A percentile compares a stretch with the other conserved stretches of the same genome.
Conservation (phyloP, 176 grass and related monocot genomes). For the Areca catechu region DNA sequence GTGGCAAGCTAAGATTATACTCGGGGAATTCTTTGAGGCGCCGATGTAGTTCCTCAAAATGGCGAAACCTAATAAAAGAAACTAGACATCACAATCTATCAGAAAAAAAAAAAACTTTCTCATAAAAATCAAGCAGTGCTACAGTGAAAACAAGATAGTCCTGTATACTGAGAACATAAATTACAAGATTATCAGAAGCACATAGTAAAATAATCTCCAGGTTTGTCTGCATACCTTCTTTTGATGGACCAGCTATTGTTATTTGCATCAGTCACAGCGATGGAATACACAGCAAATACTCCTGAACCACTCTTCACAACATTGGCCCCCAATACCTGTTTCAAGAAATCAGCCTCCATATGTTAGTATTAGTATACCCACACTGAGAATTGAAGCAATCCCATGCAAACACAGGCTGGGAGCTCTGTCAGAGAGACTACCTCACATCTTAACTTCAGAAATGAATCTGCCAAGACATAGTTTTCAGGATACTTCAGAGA, state of each 20-base stretch:
- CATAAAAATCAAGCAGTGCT: background rate
- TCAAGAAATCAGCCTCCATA: slow-evolving; percentile 14
- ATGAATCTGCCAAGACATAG: slow-evolving; percentile 78
- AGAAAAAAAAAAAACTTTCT: background rate
- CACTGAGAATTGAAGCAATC: too few relatives aligned
- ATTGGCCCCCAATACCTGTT: slow-evolving; percentile 86
- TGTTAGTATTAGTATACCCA: background rate
- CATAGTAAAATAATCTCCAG: too few relatives aligned
- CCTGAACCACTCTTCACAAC: slow-evolving; percentile 98
- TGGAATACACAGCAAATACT: slow-evolving; percentile 94
- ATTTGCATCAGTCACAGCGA: slow-evolving; percentile 80
- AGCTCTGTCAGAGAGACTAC: slow-evolving; percentile 32
- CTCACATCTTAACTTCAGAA: slow-evolving; percentile 96
- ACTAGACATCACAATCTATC: slow-evolving; percentile 4
- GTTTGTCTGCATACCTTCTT: slow-evolving; percentile 41
- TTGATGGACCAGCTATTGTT: slow-evolving; percentile 94
- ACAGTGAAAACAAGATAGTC: background rate
- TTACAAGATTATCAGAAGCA: too few relatives aligned
- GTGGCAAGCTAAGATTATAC: slow-evolving; percentile 86
- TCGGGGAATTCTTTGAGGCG: slow-evolving; percentile 93
- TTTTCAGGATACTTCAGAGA: slow-evolving; percentile 46
- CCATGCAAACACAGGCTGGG: slow-evolving; percentile 1
- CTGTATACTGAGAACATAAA: too few relatives aligned
- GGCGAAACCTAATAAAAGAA: slow-evolving; percentile 68
- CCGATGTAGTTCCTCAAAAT: slow-evolving; percentile 98